Conservation (phyloP, 2,329 filamentous ascomycete species). For the Talaromyces marneffei region DNA sequence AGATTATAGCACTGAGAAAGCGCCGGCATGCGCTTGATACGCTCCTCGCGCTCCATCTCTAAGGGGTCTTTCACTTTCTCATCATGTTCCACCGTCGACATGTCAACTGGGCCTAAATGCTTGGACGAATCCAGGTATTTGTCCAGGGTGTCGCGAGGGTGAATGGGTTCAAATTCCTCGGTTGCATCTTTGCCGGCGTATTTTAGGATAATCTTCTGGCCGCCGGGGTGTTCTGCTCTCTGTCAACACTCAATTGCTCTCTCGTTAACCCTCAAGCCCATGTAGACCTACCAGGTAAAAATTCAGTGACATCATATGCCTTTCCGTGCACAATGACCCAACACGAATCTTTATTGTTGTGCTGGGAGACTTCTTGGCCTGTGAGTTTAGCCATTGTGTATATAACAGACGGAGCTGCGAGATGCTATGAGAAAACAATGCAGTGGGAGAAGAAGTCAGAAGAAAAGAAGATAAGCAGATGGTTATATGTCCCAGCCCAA, state of each 20-base stretch:
- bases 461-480: not conserved
- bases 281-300: constrained; percentile 59
- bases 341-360: constrained; percentile 76
- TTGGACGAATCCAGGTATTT: constrained; percentile 77
- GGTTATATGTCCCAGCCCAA: not conserved
- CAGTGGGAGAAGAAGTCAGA: not conserved
- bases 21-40: constrained; percentile 67
- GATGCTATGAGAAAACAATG: not conserved
- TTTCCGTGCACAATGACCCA: constrained; percentile 89
- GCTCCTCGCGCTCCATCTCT: constrained; percentile 67
- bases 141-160: constrained; percentile 78
- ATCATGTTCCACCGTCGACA: constrained; percentile 66
- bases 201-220: constrained; percentile 88
- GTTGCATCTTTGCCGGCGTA: constrained; percentile 94
- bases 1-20: constrained; percentile 88
- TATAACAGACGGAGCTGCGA: not conserved
- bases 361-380: constrained; percentile 60
- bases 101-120: constrained; percentile 84
- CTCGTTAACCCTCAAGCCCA: constrained; percentile 53
- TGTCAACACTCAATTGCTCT: not conserved
- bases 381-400: constrained; percentile 34
- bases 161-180: constrained; percentile 83
- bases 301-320: constrained; percentile 85
- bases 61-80: constrained; percentile 63
- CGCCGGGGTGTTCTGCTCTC: constrained; percentile 71